phyloP scores from a whole-genome alignment of 192 early-diverging fungal species.

The Coemansia sp. region DNA sequence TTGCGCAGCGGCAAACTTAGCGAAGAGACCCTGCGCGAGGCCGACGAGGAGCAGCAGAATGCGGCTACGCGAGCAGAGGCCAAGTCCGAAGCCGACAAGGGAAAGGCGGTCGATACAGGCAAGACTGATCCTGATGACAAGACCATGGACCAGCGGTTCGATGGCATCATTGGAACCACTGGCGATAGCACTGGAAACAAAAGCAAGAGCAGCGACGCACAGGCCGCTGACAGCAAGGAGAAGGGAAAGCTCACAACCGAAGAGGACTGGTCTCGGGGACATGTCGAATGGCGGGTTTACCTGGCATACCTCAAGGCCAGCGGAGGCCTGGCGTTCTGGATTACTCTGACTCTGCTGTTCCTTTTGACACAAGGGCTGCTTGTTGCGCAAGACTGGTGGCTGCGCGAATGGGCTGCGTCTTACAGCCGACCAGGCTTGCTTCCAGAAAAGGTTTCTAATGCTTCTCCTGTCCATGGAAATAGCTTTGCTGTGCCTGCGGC shows the following conservation, averaged over 20 bases:
- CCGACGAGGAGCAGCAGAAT: constrained; percentile 33
- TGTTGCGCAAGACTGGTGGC: constrained; percentile 54
- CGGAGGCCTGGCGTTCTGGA: constrained; percentile 67
- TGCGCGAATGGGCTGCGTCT: constrained; percentile 50
- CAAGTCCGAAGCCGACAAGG: constrained; percentile 9
- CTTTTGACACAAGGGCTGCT: constrained; percentile 29
- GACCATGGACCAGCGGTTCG: constrained; percentile 27
- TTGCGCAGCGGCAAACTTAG: constrained; percentile 36
- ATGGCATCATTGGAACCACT: constrained; percentile 10
- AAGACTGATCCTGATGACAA: constrained; percentile 1
- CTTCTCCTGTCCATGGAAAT: background rate
- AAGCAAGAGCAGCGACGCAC: constrained; percentile 57
- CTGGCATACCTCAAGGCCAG: constrained; percentile 69
- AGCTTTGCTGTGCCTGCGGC: constrained; percentile 1
- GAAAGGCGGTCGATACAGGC: constrained; percentile 39
- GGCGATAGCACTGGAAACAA: constrained; percentile 21
- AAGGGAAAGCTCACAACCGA: constrained; percentile 71
- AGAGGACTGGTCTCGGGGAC: constrained; percentile 78
- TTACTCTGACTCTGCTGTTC: constrained; percentile 39
- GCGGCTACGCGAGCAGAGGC: constrained; percentile 26
- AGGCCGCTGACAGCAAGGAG: background rate
- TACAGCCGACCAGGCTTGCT: constrained; percentile 9
- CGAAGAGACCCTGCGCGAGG: constrained; percentile 33
- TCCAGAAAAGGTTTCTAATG: background rate
- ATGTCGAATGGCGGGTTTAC: constrained; percentile 77